Percentiles rank a stretch among this genome's conserved stretches.
phyloP scores from a whole-genome alignment of 257 asterid genomes.

The Pogostemon cablin region DNA sequence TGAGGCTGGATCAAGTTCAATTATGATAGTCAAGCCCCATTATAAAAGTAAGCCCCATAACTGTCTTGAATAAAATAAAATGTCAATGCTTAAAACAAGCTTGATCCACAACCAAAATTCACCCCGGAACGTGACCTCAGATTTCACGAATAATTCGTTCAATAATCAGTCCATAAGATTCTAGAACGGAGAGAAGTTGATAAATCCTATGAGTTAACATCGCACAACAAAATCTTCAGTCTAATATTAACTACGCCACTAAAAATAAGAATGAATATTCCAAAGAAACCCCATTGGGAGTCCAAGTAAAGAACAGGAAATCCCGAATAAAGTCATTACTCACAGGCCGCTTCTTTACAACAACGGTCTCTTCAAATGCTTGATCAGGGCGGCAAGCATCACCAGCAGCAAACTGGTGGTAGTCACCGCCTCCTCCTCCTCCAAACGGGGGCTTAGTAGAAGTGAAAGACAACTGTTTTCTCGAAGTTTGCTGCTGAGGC shows the following conservation, averaged over 20 bases:
- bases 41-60: neutral
- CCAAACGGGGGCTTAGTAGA: conserved; percentile 73
- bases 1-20: conserved; percentile 19
- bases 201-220: neutral
- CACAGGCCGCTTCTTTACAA: conserved; percentile 73
- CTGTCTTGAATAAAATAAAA: conserved; percentile 1
- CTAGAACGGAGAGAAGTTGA: conserved; percentile 13
- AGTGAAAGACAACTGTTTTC: conserved; percentile 67
- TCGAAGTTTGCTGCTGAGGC: conserved; percentile 46
- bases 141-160: conserved; percentile 19
- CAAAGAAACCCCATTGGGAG: conserved; percentile 23
- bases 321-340: conserved; percentile 35
- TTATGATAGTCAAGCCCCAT: conserved; percentile 10
- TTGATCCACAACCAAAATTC: conserved; percentile 23
- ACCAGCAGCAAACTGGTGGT: conserved; percentile 63
- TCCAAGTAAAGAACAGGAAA: neutral
- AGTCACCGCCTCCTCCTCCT: conserved; percentile 46
- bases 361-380: conserved; percentile 58
- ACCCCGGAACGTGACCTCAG: conserved; percentile 26
- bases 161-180: conserved; percentile 13
- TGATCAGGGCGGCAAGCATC: conserved; percentile 44
- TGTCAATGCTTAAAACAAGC: neutral
- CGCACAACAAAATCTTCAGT: neutral
- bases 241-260: conserved; percentile 5
- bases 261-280: conserved; percentile 22